Percentiles rank a stretch among this genome's conserved stretches.
These are phyloP conservation scores for Trifolium subterraneum DNA, from an alignment of 306 rosid species.

Conservation along the genomic window DNA sequence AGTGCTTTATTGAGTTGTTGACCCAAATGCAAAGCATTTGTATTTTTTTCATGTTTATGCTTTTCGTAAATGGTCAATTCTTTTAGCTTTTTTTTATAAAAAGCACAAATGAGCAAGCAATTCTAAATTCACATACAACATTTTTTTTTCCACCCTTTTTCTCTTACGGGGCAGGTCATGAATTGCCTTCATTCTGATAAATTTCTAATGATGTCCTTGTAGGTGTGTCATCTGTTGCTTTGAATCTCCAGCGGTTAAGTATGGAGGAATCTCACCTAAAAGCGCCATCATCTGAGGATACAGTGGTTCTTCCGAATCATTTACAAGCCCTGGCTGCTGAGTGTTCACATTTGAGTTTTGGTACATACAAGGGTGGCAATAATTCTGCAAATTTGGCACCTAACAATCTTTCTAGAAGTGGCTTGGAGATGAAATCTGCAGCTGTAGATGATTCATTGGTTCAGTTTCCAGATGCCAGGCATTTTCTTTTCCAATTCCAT, in stretches of 20 bases:
- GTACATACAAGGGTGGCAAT: constrained; percentile 56
- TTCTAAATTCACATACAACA: not conserved
- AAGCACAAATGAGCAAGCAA: constrained; percentile 10
- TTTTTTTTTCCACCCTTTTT: not conserved
- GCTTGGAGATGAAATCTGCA: constrained; percentile 48
- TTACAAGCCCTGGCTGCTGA: constrained; percentile 61
- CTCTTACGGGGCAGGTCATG: constrained; percentile 32
- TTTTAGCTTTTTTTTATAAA: not conserved
- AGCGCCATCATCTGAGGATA: constrained; percentile 38
- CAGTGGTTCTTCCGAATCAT: constrained; percentile 66
- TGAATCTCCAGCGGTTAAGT: constrained; percentile 51
- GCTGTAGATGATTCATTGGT: constrained; percentile 46
- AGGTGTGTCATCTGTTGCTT: constrained; percentile 54
- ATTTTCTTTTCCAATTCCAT: constrained; percentile 41
- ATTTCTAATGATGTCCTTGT: constrained; percentile 36
- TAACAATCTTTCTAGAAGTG: constrained; percentile 46
- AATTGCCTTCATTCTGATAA: constrained; percentile 31
- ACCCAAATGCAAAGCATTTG: not conserved
- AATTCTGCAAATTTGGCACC: constrained; percentile 41
- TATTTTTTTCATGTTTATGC: not conserved
- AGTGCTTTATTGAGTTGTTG: not conserved
- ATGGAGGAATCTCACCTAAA: constrained; percentile 43
- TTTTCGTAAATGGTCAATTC: not conserved
- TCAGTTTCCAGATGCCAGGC: constrained; percentile 50
- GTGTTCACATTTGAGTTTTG: constrained; percentile 80